phyloP scores from a whole-genome alignment of 768 basidiomycete genomes.

The Leccinum rimulosum region DNA sequence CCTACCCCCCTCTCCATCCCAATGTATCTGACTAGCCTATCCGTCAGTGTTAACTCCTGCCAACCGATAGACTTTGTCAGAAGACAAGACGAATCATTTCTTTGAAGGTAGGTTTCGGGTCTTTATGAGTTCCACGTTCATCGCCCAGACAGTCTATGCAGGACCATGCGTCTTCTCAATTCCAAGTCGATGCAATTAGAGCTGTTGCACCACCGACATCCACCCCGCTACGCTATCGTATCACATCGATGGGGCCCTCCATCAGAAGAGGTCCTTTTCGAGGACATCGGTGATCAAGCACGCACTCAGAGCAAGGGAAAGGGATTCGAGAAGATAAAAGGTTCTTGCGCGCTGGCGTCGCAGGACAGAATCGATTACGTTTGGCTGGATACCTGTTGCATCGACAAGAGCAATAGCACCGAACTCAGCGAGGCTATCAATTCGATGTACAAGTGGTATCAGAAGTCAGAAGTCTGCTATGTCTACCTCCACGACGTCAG shows the following conservation, averaged over 20 bases:
- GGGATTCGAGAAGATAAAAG: conserved; percentile 24
- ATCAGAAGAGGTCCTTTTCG: conserved; percentile 23
- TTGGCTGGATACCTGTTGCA: conserved; percentile 36
- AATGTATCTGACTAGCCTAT: neutral
- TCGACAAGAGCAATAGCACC: conserved; percentile 26
- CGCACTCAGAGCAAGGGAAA: conserved; percentile 12
- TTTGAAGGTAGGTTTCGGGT: conserved; percentile 5
- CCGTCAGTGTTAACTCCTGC: too few relatives aligned
- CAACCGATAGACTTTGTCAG: neutral
- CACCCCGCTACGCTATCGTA: conserved; percentile 22
- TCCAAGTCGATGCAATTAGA: conserved; percentile 16
- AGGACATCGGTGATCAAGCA: conserved; percentile 19
- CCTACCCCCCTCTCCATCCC: neutral
- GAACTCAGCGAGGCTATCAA: conserved; percentile 33
- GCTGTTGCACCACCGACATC: neutral
- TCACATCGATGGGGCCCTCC: conserved; percentile 29
- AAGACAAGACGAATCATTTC: neutral
- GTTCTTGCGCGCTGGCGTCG: conserved; percentile 18
- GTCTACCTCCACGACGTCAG: conserved; percentile 28
- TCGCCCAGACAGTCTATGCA: conserved; percentile 1
- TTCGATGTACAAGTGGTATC: conserved; percentile 36
- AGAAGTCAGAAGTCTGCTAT: conserved; percentile 24
- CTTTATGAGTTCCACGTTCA: neutral
- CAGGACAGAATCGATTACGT: conserved; percentile 19
- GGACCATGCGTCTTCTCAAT: conserved; percentile 25